Base-by-base conservation (phyloP, 495 filamentous ascomycete species). In the Xylaria acuta region DNA sequence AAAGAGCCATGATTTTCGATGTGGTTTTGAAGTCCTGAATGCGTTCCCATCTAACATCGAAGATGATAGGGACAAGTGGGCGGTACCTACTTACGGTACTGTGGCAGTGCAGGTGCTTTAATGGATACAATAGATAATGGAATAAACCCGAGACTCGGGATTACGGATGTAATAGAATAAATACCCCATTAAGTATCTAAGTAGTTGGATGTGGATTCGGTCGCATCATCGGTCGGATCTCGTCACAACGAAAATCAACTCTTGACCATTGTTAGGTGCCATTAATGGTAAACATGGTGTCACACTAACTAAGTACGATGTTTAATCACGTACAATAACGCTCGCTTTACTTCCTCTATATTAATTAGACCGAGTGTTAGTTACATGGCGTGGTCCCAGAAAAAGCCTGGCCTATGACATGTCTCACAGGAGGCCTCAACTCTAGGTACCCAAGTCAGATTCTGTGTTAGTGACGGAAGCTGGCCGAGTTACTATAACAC, bases 111-210 rank as follows among this genome's bases (percentile, higher is more conserved):
- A n/a, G n/a, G n/a, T n/a, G n/a, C n/a, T 38, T 41, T 64, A 47
- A 32, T 36, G 53, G 53, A 62, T 7, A 27, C 43, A 8, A 36
- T 62, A 20, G 38, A 47, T 69, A 69, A 69, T 49, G 36, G 65
- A 56, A 68, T 68, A 58, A 30, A 20, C 51, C 66, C 66, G 51
- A 59, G 41, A n/a, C 36, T 32, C 36, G 66, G 66, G 36, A 58
- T 27, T 41, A 2, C 22, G 43, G 6, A 9, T 38, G 58, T 38
- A 65, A 65, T 41, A 32, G 53, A 56, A 56, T 12, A 16, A 43
- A 27, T 53, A 38, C 18, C 64, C 43, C 27, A 25, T 65, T 38
- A 22, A 0, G 1, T 60, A 38, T 5, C 56, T 59, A 56, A 3
- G 36, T 38, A 38, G 36, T 38, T 41, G 38, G 45, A 38, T 36